These are phyloP conservation scores for Peronospora destructor DNA, from an alignment of 352 stramenopile genomes.

Conservation along the genomic window DNA sequence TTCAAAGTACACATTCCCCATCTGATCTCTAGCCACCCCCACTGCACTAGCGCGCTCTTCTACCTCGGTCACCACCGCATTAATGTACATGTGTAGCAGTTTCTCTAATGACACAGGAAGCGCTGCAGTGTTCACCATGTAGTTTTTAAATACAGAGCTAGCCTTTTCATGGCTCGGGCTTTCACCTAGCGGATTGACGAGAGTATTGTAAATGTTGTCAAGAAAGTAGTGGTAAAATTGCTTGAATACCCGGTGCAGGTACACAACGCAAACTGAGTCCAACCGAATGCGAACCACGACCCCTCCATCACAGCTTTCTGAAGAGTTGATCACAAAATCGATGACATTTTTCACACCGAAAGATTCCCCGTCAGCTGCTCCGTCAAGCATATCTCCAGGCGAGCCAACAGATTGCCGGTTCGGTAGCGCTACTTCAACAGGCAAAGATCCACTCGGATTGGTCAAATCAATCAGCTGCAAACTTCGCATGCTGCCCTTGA, in stretches of 20 bases:
- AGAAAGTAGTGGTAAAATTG: conserved; percentile 73
- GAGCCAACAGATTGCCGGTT: conserved; percentile 72
- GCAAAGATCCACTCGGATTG: conserved; percentile 30
- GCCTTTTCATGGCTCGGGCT: conserved; percentile 29
- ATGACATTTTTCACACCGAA: conserved; percentile 62
- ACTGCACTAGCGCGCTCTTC: conserved; percentile 15
- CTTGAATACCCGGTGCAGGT: conserved; percentile 83
- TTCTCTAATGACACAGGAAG: conserved; percentile 37
- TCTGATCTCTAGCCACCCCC: conserved; percentile 14
- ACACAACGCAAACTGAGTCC: conserved; percentile 75
- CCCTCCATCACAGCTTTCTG: conserved; percentile 8
- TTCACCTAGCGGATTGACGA: conserved; percentile 27
- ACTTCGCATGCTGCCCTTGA: conserved; percentile 67
- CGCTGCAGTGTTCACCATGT: conserved; percentile 28
- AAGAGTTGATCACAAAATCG: conserved; percentile 46
- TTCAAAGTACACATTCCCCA: conserved; percentile 37
- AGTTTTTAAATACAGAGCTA: conserved; percentile 26
- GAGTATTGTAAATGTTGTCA: conserved; percentile 39
- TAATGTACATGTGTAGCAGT: conserved; percentile 31
- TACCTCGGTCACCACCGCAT: conserved; percentile 16
- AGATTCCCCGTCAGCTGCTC: conserved; percentile 32
- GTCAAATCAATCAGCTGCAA: conserved; percentile 66
- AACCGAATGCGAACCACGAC: conserved; percentile 46
- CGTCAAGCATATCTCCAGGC: conserved; percentile 39
- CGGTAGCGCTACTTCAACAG: conserved; percentile 31